These are phyloP conservation scores for Starmera caribaea DNA, from an alignment of 805 yeast genomes.

Conservation along the genomic window DNA sequence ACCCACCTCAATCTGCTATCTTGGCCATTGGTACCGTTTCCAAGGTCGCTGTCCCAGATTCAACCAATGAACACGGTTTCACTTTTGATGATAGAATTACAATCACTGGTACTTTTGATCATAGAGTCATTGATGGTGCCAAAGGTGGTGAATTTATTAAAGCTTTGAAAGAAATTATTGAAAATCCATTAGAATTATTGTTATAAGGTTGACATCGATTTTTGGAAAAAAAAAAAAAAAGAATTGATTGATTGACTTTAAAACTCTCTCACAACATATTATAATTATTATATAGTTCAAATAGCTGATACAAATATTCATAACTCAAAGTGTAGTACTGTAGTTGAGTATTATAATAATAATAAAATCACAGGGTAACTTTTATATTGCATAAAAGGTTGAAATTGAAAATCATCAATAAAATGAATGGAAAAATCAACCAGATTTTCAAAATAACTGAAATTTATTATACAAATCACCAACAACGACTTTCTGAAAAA, in stretches of 20 bases:
- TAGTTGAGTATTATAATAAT: too few relatives aligned
- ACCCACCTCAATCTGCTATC: conserved; percentile 95
- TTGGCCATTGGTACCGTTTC: conserved; percentile 91
- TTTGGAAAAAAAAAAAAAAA: not conserved
- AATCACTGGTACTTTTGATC: conserved; percentile 96
- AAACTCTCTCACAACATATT: too few relatives aligned
- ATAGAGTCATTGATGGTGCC: conserved; percentile 96
- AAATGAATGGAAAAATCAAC: too few relatives aligned
- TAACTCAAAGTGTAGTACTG: too few relatives aligned
- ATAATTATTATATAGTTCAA: too few relatives aligned
- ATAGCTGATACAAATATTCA: too few relatives aligned
- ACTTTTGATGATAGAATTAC: conserved; percentile 85
- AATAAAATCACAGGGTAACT: too few relatives aligned
- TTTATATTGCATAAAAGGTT: too few relatives aligned
- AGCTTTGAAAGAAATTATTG: conserved; percentile 83
- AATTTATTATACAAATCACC: not conserved
- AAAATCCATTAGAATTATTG: conserved; percentile 92
- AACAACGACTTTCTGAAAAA: conserved; percentile 1
- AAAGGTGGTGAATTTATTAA: conserved; percentile 95
- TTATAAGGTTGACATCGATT: conserved; percentile 34
- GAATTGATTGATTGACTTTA: too few relatives aligned
- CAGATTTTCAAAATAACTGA: too few relatives aligned
- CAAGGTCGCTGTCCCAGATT: conserved; percentile 89
- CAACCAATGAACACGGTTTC: conserved; percentile 83
- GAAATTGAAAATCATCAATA: too few relatives aligned